Evolutionary conservation across 2,329 filamentous ascomycete species (phyloP), one percentile per base, ranked within the genome.

Genomic region (Alternaria arborescens): DNA sequence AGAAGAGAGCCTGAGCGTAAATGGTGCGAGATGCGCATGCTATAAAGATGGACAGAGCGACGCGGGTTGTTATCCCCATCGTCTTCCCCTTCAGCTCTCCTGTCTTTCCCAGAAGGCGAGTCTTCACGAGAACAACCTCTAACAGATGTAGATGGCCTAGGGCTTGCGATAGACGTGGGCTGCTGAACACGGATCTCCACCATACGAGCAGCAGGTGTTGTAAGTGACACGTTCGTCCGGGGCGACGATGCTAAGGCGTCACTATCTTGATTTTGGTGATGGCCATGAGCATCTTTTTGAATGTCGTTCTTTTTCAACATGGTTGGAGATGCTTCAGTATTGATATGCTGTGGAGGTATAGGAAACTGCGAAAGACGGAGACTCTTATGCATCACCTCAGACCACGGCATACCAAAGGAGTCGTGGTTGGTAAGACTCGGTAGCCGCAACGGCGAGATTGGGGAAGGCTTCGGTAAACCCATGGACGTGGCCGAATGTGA

Each of bases 11-110:
- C 75, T 7, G 79, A 81, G 7, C 81, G 79, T 14, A 83, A 68
- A 66, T 82, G 80, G 52, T 81, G 77, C 3, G 79, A 81, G 28
- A 83, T 82, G 12, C 78, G 74, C 80, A 82, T 82, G 32, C 73
- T 78, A 51, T 79, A 69, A 1, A 83, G 72, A 60, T 82, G 81
- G 3, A 82, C 69, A n/a, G 75, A 78, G 14, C 58, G 66, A 18
- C 71, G 71, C 16, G 66, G 59, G 20, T 71, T 46, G 8, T 71
- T 59, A 12, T 70, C 55, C 2, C 62, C 52, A 6, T 61, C 55
- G 3, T 61, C 22, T 5, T 55, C 50, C 10, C 56, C 55, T 12
- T 60, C 34, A 14, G 48, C 48, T n/a, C 30, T 2, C 4, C 7
- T 11, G 11, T 46, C 32, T 24, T 32, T 54, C 1, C 44, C 42